Evolutionary conservation across 805 yeast genomes (phyloP).

Genomic region (Candida khao-thaluensis): DNA sequence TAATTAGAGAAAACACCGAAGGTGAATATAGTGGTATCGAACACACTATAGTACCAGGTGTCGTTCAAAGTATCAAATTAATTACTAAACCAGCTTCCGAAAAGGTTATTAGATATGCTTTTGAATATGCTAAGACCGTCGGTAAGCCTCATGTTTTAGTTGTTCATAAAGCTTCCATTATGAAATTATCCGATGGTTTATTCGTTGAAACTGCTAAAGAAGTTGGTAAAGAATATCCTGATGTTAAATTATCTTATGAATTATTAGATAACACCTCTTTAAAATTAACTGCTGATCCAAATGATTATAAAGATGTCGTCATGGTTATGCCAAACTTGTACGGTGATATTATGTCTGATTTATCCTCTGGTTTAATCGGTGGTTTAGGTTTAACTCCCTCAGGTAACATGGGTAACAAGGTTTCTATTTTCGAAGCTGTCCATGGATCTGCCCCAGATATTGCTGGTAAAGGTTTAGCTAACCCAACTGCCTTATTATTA

Average conservation of each 20-base stretch:
- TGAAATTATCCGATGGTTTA: constrained; percentile 97
- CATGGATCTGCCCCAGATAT: constrained; percentile 99
- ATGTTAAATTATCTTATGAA: constrained; percentile 77
- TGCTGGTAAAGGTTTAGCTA: constrained; percentile 98
- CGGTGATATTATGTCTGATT: constrained; percentile 98
- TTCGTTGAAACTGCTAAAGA: constrained; percentile 91
- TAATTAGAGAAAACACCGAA: constrained; percentile 98
- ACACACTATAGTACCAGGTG: constrained; percentile 97
- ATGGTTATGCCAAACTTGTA: constrained; percentile 99
- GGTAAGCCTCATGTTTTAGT: constrained; percentile 86
- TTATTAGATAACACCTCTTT: constrained; percentile 94
- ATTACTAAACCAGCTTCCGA: constrained; percentile 96
- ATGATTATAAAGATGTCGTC: constrained; percentile 81
- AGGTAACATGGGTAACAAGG: constrained; percentile 98
- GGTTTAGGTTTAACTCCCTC: constrained; percentile 99
- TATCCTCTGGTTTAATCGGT: constrained; percentile 96
- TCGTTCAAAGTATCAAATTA: constrained; percentile 95
- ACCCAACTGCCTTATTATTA: constrained; percentile 95
- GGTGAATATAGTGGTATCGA: constrained; percentile 99
- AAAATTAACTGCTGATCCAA: constrained; percentile 86
- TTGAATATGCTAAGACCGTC: constrained; percentile 89
- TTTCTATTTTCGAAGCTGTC: constrained; percentile 98
- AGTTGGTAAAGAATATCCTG: constrained; percentile 89
- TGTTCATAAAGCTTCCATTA: constrained; percentile 97
- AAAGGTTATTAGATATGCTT: constrained; percentile 95